These are phyloP conservation scores for Diaporthe amygdali DNA, from an alignment of 2,329 filamentous ascomycete species.

Conservation along the genomic window DNA sequence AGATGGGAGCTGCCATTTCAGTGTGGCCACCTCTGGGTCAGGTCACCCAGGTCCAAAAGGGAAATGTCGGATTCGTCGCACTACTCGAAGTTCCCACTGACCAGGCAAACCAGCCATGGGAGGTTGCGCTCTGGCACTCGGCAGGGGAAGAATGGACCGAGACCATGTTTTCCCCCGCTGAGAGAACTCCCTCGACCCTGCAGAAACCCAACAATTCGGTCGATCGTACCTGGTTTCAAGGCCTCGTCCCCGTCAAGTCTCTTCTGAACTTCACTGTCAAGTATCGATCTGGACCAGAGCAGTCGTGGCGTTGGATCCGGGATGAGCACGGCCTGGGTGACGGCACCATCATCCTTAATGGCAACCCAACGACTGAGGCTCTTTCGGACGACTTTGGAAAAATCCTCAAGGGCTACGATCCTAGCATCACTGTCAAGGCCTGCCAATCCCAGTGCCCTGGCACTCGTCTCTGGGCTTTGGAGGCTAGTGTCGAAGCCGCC, in stretches of 20 bases:
- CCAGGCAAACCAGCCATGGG: constrained; percentile 65
- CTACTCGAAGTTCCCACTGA: constrained; percentile 69
- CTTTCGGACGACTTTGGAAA: constrained; percentile 51
- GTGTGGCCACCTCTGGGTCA: constrained; percentile 78
- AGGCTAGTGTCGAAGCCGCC: constrained; percentile 60
- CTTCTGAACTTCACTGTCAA: constrained; percentile 73
- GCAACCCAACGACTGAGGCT: constrained; percentile 33
- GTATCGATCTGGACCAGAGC: constrained; percentile 58
- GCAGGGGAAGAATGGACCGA: constrained; percentile 56
- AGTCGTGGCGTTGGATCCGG: constrained; percentile 74
- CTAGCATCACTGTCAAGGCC: constrained; percentile 57
- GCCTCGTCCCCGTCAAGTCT: constrained; percentile 51
- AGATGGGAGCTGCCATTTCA: constrained; percentile 46
- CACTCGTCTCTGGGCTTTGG: constrained; percentile 74
- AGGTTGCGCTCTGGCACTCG: constrained; percentile 77
- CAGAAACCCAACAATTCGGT: constrained; percentile 42
- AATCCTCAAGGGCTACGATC: constrained; percentile 63
- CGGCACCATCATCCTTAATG: constrained; percentile 63
- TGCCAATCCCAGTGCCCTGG: constrained; percentile 69
- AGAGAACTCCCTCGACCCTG: constrained; percentile 54
- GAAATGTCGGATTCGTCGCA: constrained; percentile 65
- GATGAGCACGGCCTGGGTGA: constrained; percentile 68
- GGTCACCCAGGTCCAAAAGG: constrained; percentile 63
- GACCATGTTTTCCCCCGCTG: constrained; percentile 43
- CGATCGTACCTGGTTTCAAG: constrained; percentile 58